Base-by-base conservation (phyloP, 1,284 basidiomycete genomes). In the Vanrija humicola region DNA sequence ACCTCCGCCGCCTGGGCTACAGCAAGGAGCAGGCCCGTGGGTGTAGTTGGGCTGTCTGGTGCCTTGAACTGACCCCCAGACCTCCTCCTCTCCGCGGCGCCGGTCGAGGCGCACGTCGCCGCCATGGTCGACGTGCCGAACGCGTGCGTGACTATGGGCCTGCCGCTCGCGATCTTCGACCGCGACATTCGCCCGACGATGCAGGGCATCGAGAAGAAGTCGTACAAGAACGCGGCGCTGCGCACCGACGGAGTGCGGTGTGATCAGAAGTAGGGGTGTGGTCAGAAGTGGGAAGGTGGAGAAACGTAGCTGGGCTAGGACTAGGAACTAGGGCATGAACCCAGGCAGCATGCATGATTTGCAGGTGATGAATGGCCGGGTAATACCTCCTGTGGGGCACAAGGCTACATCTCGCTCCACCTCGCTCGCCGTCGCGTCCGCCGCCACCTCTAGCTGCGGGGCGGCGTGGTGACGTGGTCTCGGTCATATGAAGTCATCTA, bases 41-140 rank as follows among this genome's bases (percentile, higher is more conserved):
- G 55, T 56, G 12, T 23, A 23, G 21, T 23, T 23, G n/a, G n/a
- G n/a, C n/a, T n/a, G 21, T 23, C 3, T 23, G 5, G 21, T 23
- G 21, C 21, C 5, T 23, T 5, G 5, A 6, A 26, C n/a, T 34
- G n/a, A 42, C 39, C 43, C 10, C 19, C 42, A 82, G 85, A 89
- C 65, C 80, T 90, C 7, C 77, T 90, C 8, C 79, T 90, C n/a
- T 85, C 85, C 1, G 87, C 87, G 0, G 88, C 87, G 0, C 87
- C 88, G 0, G 78, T 89, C 42, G 88, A 90, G 42, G 21, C 52
- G 7, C 86, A 88, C 64, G 82, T 89, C 54, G 86, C 84, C 6
- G 86, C 86, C 3, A 68, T 89, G 25, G 87, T 89, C 42, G 86
- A 88, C 69, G 85, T 84, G 3, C 87, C 86, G 3, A 89, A 88